Conservation (phyloP, 805 yeast species). For the Zygosaccharomyces rouxii region DNA sequence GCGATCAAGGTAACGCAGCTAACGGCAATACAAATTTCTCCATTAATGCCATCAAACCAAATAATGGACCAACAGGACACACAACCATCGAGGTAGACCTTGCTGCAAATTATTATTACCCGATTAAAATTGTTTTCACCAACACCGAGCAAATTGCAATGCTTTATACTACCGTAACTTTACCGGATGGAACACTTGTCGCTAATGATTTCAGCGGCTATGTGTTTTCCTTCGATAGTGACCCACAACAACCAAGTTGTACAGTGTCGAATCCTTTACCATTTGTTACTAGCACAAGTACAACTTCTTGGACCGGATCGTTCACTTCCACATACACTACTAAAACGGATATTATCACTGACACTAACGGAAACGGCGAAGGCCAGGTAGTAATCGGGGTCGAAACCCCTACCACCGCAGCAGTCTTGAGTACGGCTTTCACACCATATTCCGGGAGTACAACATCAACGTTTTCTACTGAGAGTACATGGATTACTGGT, state of each 20-base stretch:
- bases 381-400: slow-evolving; percentile 4
- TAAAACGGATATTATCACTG: slow-evolving; percentile 1
- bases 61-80: neutral
- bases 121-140: slow-evolving; percentile 19
- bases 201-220: slow-evolving; percentile 9
- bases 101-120: slow-evolving; percentile 18
- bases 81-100: neutral
- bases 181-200: slow-evolving; percentile 11
- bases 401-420: slow-evolving; percentile 1
- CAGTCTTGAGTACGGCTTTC: too few species aligned
- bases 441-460: too few species aligned
- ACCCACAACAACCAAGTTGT: slow-evolving; percentile 6
- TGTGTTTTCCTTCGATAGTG: slow-evolving; percentile 10
- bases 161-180: slow-evolving; percentile 9
- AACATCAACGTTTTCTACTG: too few species aligned
- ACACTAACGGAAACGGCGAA: slow-evolving; percentile 3
- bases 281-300: slow-evolving; percentile 2
- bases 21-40: slow-evolving; percentile 6
- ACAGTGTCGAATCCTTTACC: slow-evolving; percentile 6
- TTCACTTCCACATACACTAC: slow-evolving; percentile 8
- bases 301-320: slow-evolving; percentile 8
- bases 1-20: slow-evolving; percentile 18
- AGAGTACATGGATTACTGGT: too few species aligned
- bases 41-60: slow-evolving; percentile 9
- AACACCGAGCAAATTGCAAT: slow-evolving; percentile 10